A percentile compares a stretch with the other conserved stretches of the same genome.
These are phyloP conservation scores for Ustulina deusta DNA, from an alignment of 2,329 filamentous ascomycete species.

Conservation along the genomic window DNA sequence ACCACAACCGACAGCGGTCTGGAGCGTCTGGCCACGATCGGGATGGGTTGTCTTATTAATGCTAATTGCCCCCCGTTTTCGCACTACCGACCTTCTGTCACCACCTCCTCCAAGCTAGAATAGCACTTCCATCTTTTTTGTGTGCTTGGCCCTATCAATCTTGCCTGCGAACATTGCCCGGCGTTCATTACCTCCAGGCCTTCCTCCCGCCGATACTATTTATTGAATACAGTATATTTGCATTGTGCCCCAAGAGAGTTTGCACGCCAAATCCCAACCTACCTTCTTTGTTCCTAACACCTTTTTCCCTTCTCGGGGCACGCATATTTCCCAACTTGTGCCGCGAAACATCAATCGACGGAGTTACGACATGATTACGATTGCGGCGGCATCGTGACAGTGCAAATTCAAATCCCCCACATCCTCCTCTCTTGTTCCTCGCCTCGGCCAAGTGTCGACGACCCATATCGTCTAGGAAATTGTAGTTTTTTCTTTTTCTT, in stretches of 20 bases:
- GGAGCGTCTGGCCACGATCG: conserved; percentile 11
- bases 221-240: conserved; percentile 5
- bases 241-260: neutral
- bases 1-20: conserved; percentile 22
- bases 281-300: neutral
- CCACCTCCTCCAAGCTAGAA: neutral
- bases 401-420: neutral
- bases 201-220: neutral
- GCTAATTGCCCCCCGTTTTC: conserved; percentile 33
- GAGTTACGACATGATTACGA: neutral
- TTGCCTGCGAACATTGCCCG: conserved; percentile 2
- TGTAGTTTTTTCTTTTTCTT: neutral
- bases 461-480: neutral
- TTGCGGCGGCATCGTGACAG: conserved; percentile 11
- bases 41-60: conserved; percentile 10
- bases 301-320: neutral
- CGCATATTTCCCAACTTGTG: neutral
- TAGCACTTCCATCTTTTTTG: neutral
- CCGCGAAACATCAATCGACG: neutral
- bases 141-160: neutral
- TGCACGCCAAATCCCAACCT: neutral
- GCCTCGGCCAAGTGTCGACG: neutral
- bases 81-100: conserved; percentile 25
- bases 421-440: neutral
- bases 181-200: no score